These are phyloP conservation scores for Fusarium compactum DNA, from an alignment of 2,329 filamentous ascomycete species.

Conservation along the genomic window DNA sequence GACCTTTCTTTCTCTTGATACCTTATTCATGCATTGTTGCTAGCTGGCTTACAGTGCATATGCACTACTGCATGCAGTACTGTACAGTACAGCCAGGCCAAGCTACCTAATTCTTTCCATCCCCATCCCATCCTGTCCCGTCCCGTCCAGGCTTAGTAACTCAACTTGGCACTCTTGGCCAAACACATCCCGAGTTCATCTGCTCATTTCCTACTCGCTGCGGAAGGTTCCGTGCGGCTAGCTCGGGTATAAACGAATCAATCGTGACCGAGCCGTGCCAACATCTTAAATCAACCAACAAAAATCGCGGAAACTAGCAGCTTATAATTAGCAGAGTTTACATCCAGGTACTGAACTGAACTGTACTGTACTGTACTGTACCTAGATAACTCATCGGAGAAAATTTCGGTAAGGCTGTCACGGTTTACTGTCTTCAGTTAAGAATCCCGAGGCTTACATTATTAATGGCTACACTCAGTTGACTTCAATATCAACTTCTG, in stretches of 20 bases:
- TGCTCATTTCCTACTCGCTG: not conserved
- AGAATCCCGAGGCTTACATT: not conserved
- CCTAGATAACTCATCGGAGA: not conserved
- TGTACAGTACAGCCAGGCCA: not conserved
- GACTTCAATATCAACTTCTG: not conserved
- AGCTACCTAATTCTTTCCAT: not conserved
- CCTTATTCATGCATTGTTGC: not conserved
- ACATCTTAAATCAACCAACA: not conserved
- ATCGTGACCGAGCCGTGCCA: not conserved
- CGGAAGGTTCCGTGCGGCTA: conserved; percentile 2
- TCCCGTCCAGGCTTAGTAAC: not conserved
- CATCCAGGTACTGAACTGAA: not conserved
- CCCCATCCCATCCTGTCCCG: not conserved
- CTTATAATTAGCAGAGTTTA: not conserved
- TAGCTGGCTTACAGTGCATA: not conserved
- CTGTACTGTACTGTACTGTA: too few relatives aligned
- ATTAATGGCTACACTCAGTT: not conserved
- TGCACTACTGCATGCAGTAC: not conserved
- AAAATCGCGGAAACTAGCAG: not conserved
- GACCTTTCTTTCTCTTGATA: not conserved
- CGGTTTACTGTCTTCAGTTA: not conserved
- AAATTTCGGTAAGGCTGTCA: not conserved
- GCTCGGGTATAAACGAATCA: not conserved
- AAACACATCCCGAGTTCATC: not conserved
- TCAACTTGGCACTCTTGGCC: not conserved